Conservation (phyloP, 148 eudicot genomes). For the Rheum nobile region DNA sequence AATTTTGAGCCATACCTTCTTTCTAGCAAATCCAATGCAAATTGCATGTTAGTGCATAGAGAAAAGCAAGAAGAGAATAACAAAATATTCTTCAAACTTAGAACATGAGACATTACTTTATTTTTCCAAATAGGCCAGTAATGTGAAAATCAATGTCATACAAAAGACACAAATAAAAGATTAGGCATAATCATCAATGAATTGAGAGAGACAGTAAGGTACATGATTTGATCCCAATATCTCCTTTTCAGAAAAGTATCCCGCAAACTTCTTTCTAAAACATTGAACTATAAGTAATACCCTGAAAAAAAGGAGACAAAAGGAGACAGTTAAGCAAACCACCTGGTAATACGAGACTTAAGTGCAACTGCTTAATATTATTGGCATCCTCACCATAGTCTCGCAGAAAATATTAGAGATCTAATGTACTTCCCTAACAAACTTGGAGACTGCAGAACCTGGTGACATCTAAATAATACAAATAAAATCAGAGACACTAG, state of each 20-base stretch:
- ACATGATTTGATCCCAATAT: conserved; percentile 84
- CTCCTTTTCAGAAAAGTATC: conserved; percentile 57
- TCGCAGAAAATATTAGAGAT: conserved; percentile 50
- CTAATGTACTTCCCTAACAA: conserved; percentile 49
- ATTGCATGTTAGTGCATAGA: neutral
- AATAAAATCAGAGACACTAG: neutral
- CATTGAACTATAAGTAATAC: conserved; percentile 54
- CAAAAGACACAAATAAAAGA: neutral
- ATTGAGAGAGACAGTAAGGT: conserved; percentile 19
- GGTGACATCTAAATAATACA: conserved; percentile 9
- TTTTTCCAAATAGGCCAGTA: neutral
- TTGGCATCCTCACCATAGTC: conserved; percentile 52
- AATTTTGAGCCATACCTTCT: conserved; percentile 65
- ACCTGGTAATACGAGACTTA: neutral
- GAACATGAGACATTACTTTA: neutral
- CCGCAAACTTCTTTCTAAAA: conserved; percentile 60
- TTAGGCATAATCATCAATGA: neutral
- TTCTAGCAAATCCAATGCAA: conserved; percentile 39
- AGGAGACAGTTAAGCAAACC: neutral
- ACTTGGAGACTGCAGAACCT: conserved; percentile 36
- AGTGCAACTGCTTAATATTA: neutral
- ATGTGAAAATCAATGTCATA: neutral
- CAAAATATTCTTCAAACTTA: neutral
- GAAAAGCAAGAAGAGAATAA: neutral
- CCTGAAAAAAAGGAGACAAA: conserved; percentile 36